Evolutionary conservation across 139 green algal genomes (phyloP).

Genomic region (Chlamydomonas incerta): DNA sequence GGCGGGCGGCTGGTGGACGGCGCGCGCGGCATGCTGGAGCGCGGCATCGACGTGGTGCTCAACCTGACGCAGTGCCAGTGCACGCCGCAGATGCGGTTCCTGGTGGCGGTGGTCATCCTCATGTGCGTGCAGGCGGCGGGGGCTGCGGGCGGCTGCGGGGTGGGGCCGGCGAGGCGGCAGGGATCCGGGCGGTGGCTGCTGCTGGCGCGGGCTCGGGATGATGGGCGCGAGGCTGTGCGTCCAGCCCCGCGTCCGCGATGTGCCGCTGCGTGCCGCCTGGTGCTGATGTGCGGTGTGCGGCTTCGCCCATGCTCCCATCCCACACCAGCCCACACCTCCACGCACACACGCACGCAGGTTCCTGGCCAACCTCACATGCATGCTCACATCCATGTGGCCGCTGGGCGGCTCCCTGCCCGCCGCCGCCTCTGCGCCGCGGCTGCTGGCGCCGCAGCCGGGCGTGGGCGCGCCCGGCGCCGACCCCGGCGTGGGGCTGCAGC

Average conservation of each 20-base stretch:
- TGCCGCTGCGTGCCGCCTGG: too few relatives aligned
- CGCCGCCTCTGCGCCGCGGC: neutral
- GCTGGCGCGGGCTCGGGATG: too few relatives aligned
- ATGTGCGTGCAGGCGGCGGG: too few relatives aligned
- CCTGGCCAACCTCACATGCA: neutral
- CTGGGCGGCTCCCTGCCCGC: neutral
- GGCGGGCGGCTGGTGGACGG: constrained; percentile 36
- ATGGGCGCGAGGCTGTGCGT: too few relatives aligned
- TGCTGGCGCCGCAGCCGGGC: neutral
- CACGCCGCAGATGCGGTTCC: constrained; percentile 28
- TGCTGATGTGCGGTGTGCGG: too few relatives aligned
- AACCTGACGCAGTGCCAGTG: constrained; percentile 16
- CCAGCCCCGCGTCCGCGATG: too few relatives aligned
- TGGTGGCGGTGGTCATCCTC: constrained; percentile 15
- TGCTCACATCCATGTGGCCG: neutral
- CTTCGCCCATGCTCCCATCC: too few relatives aligned
- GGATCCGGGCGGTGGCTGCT: too few relatives aligned
- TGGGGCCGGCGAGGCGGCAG: too few relatives aligned
- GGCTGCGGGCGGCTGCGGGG: too few relatives aligned
- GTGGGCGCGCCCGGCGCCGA: too few relatives aligned
- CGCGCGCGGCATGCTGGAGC: constrained; percentile 20
- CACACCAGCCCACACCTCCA: too few relatives aligned
- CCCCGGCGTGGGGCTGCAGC: neutral
- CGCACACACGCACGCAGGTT: neutral
- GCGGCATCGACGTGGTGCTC: constrained; percentile 20